phyloP scores from a whole-genome alignment of 2,329 filamentous ascomycete species.

The Fusarium sp. region DNA sequence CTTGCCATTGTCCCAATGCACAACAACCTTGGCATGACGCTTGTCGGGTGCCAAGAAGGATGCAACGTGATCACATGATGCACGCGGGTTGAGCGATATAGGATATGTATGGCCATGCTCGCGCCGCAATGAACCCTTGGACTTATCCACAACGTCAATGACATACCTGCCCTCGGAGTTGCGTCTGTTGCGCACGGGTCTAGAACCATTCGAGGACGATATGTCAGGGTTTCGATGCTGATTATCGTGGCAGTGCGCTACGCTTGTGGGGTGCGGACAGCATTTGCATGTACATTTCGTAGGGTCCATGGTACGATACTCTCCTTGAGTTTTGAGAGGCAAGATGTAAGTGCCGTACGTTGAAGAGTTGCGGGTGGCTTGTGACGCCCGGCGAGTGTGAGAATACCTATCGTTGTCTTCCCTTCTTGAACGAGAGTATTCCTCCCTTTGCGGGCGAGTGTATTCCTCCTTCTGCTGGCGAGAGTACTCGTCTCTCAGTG shows the following conservation, averaged over 20 bases:
- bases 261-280: slow-evolving; percentile 44
- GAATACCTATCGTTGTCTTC: slow-evolving; percentile 12
- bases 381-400: slow-evolving; percentile 9
- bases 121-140: slow-evolving; percentile 24
- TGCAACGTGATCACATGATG: slow-evolving; percentile 40
- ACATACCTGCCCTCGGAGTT: slow-evolving; percentile 22
- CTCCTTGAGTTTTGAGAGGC: slow-evolving; percentile 33
- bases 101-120: slow-evolving; percentile 39
- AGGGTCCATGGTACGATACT: slow-evolving; percentile 41
- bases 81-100: slow-evolving; percentile 39
- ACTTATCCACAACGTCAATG: slow-evolving; percentile 46
- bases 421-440: slow-evolving; percentile 7
- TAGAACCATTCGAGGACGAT: slow-evolving; percentile 5
- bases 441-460: background rate
- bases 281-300: slow-evolving; percentile 45
- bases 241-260: slow-evolving; percentile 26
- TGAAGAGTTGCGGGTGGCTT: background rate
- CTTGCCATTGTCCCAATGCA: slow-evolving; percentile 50
- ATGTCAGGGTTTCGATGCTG: slow-evolving; percentile 9
- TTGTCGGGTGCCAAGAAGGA: slow-evolving; percentile 47
- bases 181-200: slow-evolving; percentile 6
- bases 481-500: background rate
- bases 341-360: slow-evolving; percentile 46
- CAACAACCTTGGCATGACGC: slow-evolving; percentile 45
- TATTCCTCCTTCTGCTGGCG: background rate